Evolutionary conservation across 176 grass and related monocot species (phyloP).

Genomic region (Pharus latifolius): DNA sequence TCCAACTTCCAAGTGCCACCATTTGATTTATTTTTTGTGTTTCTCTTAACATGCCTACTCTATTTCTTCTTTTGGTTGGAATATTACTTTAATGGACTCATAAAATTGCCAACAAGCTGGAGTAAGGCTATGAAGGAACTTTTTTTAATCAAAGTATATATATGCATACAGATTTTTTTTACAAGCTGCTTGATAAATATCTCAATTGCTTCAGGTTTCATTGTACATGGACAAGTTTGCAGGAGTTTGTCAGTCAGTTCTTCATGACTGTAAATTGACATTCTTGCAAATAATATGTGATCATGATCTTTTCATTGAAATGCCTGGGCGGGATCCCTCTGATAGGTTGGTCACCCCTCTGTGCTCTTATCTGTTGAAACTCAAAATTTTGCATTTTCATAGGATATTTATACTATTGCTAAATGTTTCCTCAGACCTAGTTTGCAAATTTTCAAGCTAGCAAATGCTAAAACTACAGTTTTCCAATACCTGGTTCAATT

Average conservation of each 20-base stretch:
- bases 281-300: slow-evolving; percentile 99
- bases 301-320: slow-evolving; percentile 97
- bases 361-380: not conserved
- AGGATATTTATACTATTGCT: not conserved
- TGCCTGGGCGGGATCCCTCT: slow-evolving; percentile 97
- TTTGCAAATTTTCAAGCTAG: not conserved
- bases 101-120: not conserved
- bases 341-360: slow-evolving; percentile 51
- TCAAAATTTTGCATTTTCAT: slow-evolving; percentile 10
- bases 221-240: slow-evolving; percentile 99
- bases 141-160: not conserved
- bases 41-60: not conserved
- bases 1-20: not conserved
- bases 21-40: not conserved
- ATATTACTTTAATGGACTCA: not conserved
- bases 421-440: not conserved
- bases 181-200: slow-evolving; percentile 4
- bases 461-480: not conserved
- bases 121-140: not conserved
- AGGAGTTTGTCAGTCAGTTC: slow-evolving; percentile 91
- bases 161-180: not conserved
- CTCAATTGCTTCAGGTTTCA: slow-evolving; percentile 58
- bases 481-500: not conserved
- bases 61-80: not conserved
- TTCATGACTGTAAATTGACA: slow-evolving; percentile 97